These are phyloP conservation scores for Ganoderma resinaceum DNA, from an alignment of 1,284 basidiomycete genomes.

Conservation along the genomic window DNA sequence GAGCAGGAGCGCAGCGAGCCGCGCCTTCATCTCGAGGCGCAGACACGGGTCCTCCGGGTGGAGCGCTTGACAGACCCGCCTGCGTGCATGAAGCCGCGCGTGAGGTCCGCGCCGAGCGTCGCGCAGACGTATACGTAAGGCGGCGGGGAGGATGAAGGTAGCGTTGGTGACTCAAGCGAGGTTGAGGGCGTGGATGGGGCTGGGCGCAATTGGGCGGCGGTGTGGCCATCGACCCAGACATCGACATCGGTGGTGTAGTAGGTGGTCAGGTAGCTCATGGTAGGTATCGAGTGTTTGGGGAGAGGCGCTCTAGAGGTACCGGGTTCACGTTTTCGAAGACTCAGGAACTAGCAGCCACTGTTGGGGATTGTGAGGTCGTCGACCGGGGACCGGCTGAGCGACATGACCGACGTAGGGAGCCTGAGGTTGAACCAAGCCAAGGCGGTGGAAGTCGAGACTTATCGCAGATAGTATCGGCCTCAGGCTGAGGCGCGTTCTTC, in stretches of 20 bases:
- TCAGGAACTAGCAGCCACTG: too few species aligned
- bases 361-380: too few species aligned
- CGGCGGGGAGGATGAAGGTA: constrained; percentile 18
- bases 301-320: too few species aligned
- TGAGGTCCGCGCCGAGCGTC: constrained; percentile 17
- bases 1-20: constrained; percentile 5
- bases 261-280: constrained; percentile 8
- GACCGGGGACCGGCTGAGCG: too few species aligned
- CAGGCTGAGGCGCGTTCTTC: too few species aligned
- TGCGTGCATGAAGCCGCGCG: constrained; percentile 3
- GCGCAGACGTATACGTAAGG: constrained; percentile 18
- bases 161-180: constrained; percentile 20
- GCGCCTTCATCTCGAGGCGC: constrained; percentile 8
- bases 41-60: constrained; percentile 9
- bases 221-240: constrained; percentile 9
- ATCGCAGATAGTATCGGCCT: too few species aligned
- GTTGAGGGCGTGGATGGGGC: constrained; percentile 18
- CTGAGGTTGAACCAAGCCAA: too few species aligned
- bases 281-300: too few species aligned
- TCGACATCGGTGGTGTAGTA: constrained; percentile 21
- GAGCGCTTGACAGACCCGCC: constrained; percentile 20
- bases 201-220: constrained; percentile 8
- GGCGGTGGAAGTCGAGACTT: too few species aligned
- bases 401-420: too few species aligned
- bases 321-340: too few species aligned